Conservation (phyloP, 441 rosid species). For the Metrosideros polymorpha region DNA sequence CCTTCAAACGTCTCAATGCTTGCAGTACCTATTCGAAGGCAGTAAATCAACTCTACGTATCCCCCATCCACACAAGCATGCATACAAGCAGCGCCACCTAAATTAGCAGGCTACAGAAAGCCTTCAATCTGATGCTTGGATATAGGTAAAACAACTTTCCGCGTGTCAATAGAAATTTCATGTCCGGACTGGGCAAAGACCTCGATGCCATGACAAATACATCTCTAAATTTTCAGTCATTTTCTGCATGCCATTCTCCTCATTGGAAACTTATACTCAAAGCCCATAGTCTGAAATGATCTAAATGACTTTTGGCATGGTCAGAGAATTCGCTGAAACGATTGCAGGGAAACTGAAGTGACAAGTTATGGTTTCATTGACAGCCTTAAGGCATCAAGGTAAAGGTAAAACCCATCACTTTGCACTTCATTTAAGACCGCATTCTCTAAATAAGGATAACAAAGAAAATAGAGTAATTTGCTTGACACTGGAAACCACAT, state of each 20-base stretch:
- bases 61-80: background rate
- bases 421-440: background rate
- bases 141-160: background rate
- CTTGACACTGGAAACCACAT: background rate
- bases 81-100: background rate
- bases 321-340: background rate
- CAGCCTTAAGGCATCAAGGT: background rate
- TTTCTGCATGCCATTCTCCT: background rate
- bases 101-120: background rate
- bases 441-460: background rate
- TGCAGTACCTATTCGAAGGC: constrained; percentile 51
- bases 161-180: background rate
- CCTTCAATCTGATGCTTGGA: background rate
- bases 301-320: background rate
- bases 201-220: background rate
- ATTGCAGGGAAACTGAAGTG: background rate
- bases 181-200: background rate
- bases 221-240: background rate
- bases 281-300: background rate
- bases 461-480: background rate
- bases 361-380: background rate
- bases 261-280: background rate
- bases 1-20: constrained; percentile 90
- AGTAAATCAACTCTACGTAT: constrained; percentile 1
- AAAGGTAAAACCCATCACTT: background rate